Evolutionary conservation across 768 basidiomycete species (phyloP), one percentile per base, ranked within the genome.

Genomic region (Phaeotremella fagi): DNA sequence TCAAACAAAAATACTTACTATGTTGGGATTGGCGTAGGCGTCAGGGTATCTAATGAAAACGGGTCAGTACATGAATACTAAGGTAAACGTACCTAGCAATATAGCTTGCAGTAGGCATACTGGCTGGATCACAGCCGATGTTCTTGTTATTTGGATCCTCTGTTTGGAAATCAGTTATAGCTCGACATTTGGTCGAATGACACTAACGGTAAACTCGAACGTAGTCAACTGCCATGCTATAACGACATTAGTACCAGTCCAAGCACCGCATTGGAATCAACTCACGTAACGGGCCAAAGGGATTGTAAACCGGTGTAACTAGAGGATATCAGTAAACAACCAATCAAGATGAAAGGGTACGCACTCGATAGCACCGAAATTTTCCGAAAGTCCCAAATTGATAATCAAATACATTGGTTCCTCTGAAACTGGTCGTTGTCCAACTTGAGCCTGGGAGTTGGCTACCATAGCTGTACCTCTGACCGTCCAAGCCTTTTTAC

Each of bases 61-160:
- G 20, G 45, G 31, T 5, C 25, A 14, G 4, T 20, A 18, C 35
- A 20, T 7, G 12, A 11, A 18, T 14, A 26, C 38, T 43, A 6
- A 18, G 20, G 44, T 26, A 15, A 3, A 58, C 58, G 53, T 51
- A 64, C 57, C 45, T 28, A 3, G 56, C 51, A 71, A 94, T 97
- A 72, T 97, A 97, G 12, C 80, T 79, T 45, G 80, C 75, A 0
- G 94, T 97, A 0, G 94, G 91, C 71, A 81, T 86, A 38, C 82
- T 80, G 41, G 75, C 66, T 12, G 91, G 91, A 68, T 87, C 84
- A 68, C 91, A 97, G 15, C 91, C 90, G 47, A 89, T 79, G 70
- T 90, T 92, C 52, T 57, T 54, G 4, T 56, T 52, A 43, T 61
- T 64, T 12, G 72, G 72, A 51, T 74, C 72, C 54, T 73, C 69